Base-by-base conservation (phyloP, 1,284 basidiomycete genomes). In the Schizophyllum commune region DNA sequence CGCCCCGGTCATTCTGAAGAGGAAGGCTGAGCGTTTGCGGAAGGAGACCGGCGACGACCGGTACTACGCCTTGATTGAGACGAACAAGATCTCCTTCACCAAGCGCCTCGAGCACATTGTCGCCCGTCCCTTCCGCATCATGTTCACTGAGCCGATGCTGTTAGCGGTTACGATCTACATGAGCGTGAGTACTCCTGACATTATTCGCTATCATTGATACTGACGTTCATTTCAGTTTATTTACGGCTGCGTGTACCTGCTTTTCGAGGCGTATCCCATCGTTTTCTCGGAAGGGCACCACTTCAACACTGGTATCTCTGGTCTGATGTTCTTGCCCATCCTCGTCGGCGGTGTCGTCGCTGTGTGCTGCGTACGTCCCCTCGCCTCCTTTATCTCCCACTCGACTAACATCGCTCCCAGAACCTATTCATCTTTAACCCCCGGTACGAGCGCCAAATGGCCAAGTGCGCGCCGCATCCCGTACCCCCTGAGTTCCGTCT, bases 101-200 rank as follows among this genome's bases (percentile, higher is more conserved):
- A 69, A 77, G 55, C 75, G 76, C 19, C 34, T 83, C 0, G 77
- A 85, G 66, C 68, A 72, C 56, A 79, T 84, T 1, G 66, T 89
- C 34, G 75, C 77, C 67, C 77, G 84, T 69, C 91, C 85, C 0
- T 92, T 86, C 75, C 78, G 81, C 66, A 81, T 90, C 64, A 78
- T 93, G 34, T 78, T 84, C 62, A 74, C 75, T n/a, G 92, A 94
- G 70, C 91, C 91, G 0, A 92, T 94, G 83, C 74, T 94, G 7
- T 72, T 89, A 8, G 81, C 84, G 9, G 74, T 89, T 53, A 92
- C 89, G 0, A 52, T 85, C 7, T 93, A 91, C 73, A 78, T 83
- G 76, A 83, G 83, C 59, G 78, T 87, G 65, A 67, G 82, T 76
- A 15, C 66, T 57, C 51, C 56, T 55, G 5, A 11, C 15, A 51